These are phyloP conservation scores for Hygrophila difformis DNA, from an alignment of 257 asterid genomes.

Conservation along the genomic window DNA sequence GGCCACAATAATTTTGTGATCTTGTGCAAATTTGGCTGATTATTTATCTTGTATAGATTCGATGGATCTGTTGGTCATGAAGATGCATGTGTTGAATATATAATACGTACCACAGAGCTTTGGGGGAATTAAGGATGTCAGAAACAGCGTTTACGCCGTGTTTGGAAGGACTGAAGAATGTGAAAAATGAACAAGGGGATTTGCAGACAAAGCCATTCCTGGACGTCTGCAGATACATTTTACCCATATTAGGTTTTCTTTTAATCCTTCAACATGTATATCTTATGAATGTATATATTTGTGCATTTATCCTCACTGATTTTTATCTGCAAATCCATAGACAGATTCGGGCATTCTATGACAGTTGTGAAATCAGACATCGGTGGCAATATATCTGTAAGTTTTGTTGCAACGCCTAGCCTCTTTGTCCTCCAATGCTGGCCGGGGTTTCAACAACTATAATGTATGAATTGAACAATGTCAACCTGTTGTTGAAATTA, in stretches of 20 bases:
- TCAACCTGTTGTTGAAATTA: no score
- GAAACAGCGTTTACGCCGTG: conserved; percentile 54
- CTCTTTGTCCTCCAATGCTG: no score
- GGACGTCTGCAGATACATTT: conserved; percentile 67
- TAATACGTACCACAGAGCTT: no score
- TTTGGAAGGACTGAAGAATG: conserved; percentile 52
- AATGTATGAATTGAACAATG: no score
- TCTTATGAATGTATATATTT: background rate
- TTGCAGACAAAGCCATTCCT: conserved; percentile 61
- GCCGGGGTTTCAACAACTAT: no score
- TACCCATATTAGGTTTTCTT: conserved; percentile 76
- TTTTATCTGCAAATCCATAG: conserved; percentile 24
- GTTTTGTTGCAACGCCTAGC: no score
- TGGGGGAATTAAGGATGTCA: conserved; percentile 49
- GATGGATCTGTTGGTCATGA: no score
- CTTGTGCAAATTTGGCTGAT: no score
- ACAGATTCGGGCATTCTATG: conserved; percentile 84
- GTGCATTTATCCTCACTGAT: background rate
- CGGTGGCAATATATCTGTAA: conserved; percentile 64
- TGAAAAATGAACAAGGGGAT: conserved; percentile 69
- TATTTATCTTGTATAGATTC: no score
- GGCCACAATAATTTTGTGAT: no score
- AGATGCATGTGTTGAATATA: no score
- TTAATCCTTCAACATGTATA: background rate
- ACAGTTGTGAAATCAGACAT: conserved; percentile 68